Evolutionary conservation across 306 rosid genomes (phyloP).

Genomic region (Benincasa hispida): DNA sequence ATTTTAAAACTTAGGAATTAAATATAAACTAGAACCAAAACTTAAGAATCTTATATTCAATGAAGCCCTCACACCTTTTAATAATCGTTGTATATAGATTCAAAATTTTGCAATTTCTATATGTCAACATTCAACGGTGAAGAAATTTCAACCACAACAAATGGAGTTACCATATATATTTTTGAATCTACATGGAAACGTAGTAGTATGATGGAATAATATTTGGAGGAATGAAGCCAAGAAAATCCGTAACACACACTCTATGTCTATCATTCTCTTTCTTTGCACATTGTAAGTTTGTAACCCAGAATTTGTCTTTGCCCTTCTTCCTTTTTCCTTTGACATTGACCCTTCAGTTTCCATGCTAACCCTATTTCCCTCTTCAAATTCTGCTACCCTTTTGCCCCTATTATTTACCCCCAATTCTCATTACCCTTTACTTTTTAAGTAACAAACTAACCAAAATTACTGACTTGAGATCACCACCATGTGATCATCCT

Average conservation of each 20-base stretch:
- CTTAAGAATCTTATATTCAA: too few relatives aligned
- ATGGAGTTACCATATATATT: too few relatives aligned
- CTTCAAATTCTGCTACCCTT: neutral
- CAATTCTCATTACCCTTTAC: neutral
- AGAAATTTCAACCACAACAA: too few relatives aligned
- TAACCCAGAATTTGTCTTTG: neutral
- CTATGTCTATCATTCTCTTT: neutral
- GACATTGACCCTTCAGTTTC: slow-evolving; percentile 6
- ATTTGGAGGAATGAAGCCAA: too few relatives aligned
- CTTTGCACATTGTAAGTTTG: neutral
- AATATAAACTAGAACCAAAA: too few relatives aligned
- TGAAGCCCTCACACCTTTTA: too few relatives aligned
- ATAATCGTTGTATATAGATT: too few relatives aligned
- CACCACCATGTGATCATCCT: neutral
- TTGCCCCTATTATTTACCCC: neutral
- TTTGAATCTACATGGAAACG: too few relatives aligned
- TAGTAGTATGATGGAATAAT: too few relatives aligned
- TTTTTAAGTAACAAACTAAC: neutral
- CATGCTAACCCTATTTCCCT: neutral
- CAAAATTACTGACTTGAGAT: neutral
- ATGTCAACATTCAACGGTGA: too few relatives aligned
- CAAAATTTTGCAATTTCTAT: too few relatives aligned
- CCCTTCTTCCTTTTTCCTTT: neutral
- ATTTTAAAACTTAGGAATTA: too few relatives aligned
- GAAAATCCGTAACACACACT: neutral